phyloP scores from a whole-genome alignment of 2,329 filamentous ascomycete genomes.

The Aspergillus uvarum region DNA sequence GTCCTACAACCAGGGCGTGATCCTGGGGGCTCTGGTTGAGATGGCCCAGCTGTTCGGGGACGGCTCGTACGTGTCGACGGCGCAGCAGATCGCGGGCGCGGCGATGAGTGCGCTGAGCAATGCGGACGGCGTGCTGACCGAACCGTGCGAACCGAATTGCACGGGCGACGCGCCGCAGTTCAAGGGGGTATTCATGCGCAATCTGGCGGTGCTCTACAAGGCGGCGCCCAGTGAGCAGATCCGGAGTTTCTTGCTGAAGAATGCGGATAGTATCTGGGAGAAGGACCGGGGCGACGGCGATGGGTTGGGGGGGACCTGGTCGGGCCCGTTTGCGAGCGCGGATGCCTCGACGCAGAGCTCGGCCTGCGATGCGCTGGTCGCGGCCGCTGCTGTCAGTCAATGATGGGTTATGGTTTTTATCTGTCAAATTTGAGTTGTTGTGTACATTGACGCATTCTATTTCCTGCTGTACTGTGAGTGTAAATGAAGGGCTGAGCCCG shows the following conservation, averaged over 20 bases:
- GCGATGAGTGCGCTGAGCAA: conserved; percentile 51
- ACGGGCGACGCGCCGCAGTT: conserved; percentile 1
- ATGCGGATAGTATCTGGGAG: conserved; percentile 10
- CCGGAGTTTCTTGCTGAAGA: not conserved
- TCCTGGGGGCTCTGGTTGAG: conserved; percentile 2
- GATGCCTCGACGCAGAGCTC: conserved; percentile 10
- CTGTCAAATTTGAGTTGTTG: too few relatives aligned
- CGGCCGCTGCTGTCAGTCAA: not conserved
- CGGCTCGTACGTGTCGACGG: conserved; percentile 43
- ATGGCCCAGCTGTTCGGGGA: conserved; percentile 24
- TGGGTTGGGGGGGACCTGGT: not conserved
- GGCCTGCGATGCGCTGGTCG: conserved; percentile 6
- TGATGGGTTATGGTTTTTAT: not conserved
- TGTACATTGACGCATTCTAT: too few relatives aligned
- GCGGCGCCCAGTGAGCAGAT: not conserved
- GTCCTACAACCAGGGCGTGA: conserved; percentile 6
- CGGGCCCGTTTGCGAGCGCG: conserved; percentile 1
- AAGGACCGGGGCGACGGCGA: not conserved
- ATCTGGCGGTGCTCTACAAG: not conserved
- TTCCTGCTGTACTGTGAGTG: too few relatives aligned
- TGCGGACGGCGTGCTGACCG: conserved; percentile 41
- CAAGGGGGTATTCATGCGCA: conserved; percentile 3
- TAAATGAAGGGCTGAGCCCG: too few relatives aligned
- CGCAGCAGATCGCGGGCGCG: conserved; percentile 53
- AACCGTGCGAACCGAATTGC: conserved; percentile 6